Evolutionary conservation across 2,329 filamentous ascomycete species (phyloP).

Genomic region (Penicillium oxalicum): DNA sequence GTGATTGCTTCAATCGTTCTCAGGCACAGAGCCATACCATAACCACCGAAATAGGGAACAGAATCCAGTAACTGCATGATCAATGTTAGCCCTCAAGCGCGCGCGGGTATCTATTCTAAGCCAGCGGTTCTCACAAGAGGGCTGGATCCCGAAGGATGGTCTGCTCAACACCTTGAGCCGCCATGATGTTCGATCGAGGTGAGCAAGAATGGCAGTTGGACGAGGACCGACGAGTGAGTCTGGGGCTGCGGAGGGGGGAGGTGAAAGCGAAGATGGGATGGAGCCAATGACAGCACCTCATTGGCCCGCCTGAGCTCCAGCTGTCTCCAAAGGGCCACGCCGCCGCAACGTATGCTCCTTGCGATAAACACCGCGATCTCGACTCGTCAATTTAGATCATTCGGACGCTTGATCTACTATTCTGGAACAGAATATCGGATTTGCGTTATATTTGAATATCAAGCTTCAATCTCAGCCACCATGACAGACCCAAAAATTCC

Average conservation of each 20-base stretch:
- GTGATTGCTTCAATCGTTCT: background rate
- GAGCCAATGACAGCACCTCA: constrained; percentile 14
- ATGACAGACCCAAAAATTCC: constrained; percentile 36
- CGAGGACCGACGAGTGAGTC: background rate
- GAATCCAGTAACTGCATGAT: constrained; percentile 83
- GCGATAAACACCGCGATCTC: constrained; percentile 14
- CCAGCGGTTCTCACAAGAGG: constrained; percentile 65
- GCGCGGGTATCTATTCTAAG: constrained; percentile 3
- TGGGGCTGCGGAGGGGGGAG: constrained; percentile 11
- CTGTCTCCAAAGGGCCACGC: constrained; percentile 32
- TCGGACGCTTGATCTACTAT: background rate
- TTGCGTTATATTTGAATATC: constrained; percentile 17
- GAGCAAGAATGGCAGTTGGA: background rate
- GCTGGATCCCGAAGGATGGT: constrained; percentile 98
- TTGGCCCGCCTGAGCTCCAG: constrained; percentile 22
- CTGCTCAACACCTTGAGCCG: constrained; percentile 71
- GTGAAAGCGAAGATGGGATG: constrained; percentile 10
- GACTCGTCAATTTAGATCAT: background rate
- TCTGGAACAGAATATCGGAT: background rate
- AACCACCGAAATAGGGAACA: constrained; percentile 92
- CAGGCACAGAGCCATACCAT: constrained; percentile 56
- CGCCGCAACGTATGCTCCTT: constrained; percentile 29
- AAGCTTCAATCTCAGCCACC: background rate
- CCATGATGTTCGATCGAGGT: constrained; percentile 53
- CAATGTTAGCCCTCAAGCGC: constrained; percentile 9